Conservation (phyloP, 164 flowering plant genomes). For the Aristolochia contorta region DNA sequence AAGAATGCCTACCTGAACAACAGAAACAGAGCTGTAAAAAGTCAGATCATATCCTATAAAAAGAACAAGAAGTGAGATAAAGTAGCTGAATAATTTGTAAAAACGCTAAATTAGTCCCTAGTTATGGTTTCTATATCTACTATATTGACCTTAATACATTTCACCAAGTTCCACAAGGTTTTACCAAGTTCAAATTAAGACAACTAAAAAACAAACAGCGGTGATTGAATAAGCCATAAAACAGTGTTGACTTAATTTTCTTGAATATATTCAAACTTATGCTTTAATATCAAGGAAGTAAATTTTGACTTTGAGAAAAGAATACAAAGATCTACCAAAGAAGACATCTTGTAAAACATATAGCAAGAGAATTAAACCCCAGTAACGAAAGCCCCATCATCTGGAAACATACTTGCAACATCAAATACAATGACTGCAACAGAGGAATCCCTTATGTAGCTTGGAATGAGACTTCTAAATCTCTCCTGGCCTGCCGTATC, state of each 20-base stretch:
- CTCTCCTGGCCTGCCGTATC: conserved; percentile 96
- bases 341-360: neutral
- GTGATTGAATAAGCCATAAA: too few species aligned
- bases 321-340: neutral
- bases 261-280: neutral
- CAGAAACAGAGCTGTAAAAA: neutral
- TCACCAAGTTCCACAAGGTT: neutral
- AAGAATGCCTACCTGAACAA: conserved; percentile 30
- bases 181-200: too few species aligned
- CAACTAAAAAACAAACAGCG: too few species aligned
- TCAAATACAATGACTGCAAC: conserved; percentile 87
- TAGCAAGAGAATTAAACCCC: neutral
- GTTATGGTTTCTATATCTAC: neutral
- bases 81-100: neutral
- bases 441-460: conserved; percentile 92
- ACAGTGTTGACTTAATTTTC: too few species aligned
- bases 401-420: conserved; percentile 62
- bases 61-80: neutral
- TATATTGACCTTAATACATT: neutral
- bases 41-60: neutral
- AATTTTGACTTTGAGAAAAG: neutral
- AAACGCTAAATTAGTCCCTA: neutral
- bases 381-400: too few species aligned
- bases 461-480: conserved; percentile 87
- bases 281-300: neutral